A percentile compares a stretch with the other conserved stretches of the same genome.
Evolutionary conservation across 805 yeast genomes (phyloP).

Genomic region (Lachancea nothofagi): DNA sequence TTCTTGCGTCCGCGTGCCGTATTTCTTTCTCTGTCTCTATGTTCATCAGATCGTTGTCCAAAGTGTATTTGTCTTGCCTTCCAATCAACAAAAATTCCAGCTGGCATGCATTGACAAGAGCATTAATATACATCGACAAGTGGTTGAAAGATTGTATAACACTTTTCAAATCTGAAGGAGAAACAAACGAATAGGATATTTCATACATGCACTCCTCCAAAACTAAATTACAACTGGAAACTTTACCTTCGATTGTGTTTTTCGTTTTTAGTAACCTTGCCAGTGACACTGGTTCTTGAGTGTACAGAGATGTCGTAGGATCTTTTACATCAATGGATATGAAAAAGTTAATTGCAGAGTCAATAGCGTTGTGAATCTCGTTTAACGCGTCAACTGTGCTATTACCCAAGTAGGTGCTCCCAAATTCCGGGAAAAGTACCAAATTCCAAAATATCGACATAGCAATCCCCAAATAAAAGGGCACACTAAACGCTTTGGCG

Average conservation of each 20-base stretch:
- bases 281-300: conserved; percentile 25
- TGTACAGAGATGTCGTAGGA: conserved; percentile 15
- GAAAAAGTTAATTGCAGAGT: conserved; percentile 38
- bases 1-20: conserved; percentile 32
- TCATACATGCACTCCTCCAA: conserved; percentile 46
- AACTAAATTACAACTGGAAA: conserved; percentile 35
- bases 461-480: conserved; percentile 43
- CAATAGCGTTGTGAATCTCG: conserved; percentile 37
- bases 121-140: conserved; percentile 35
- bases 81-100: conserved; percentile 37
- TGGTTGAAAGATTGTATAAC: conserved; percentile 32
- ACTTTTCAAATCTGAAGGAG: conserved; percentile 39
- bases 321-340: conserved; percentile 22
- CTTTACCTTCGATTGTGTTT: conserved; percentile 29
- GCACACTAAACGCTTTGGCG: conserved; percentile 37
- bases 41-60: conserved; percentile 12
- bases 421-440: conserved; percentile 46
- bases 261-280: conserved; percentile 35
- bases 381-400: conserved; percentile 37
- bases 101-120: conserved; percentile 45
- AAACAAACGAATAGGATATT: conserved; percentile 41
- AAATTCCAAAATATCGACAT: conserved; percentile 41
- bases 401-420: conserved; percentile 44
- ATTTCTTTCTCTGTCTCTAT: conserved; percentile 32
- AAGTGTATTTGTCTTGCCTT: conserved; percentile 13